Conservation (phyloP, 139 green algal species). For the Haematococcus lacustris region DNA sequence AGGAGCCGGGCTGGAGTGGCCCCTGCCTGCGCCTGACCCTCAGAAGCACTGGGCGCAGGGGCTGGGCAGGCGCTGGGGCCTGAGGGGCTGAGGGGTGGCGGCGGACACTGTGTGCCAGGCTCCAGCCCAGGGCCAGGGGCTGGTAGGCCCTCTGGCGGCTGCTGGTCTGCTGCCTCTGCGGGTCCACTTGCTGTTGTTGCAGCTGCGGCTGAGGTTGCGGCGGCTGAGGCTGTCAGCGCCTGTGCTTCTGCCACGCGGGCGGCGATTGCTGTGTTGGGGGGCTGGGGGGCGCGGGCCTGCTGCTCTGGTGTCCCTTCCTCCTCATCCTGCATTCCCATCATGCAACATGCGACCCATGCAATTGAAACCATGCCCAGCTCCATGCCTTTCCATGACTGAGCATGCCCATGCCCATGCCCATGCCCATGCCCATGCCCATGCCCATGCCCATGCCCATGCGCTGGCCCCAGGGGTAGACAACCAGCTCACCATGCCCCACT, state of each 20-base stretch:
- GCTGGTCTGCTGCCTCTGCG: background rate
- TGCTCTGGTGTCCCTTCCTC: constrained; percentile 21
- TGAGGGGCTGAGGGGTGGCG: too few species aligned
- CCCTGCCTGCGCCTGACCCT: constrained; percentile 23
- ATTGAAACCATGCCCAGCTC: too few species aligned
- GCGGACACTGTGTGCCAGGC: too few species aligned
- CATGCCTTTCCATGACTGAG: too few species aligned
- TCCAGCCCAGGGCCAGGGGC: too few species aligned
- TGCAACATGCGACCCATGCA: too few species aligned
- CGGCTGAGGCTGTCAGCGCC: constrained; percentile 6
- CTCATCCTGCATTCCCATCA: constrained; percentile 18
- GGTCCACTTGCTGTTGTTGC: background rate
- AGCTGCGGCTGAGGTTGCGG: background rate
- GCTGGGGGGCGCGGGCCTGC: constrained; percentile 9
- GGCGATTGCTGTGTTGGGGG: constrained; percentile 6
- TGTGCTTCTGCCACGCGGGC: constrained; percentile 8
- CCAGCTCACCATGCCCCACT: constrained; percentile 49
- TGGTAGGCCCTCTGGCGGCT: too few species aligned
- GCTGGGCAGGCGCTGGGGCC: too few species aligned
- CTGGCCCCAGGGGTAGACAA: too few species aligned
- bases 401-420: too few species aligned
- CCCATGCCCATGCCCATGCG: too few species aligned
- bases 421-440: too few species aligned
- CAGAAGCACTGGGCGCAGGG: constrained; percentile 7
- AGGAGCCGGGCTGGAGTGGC: background rate